Percentiles rank a stretch among this genome's conserved stretches.
phyloP scores from a whole-genome alignment of 176 grass and related monocot species.

The Avena sativa region DNA sequence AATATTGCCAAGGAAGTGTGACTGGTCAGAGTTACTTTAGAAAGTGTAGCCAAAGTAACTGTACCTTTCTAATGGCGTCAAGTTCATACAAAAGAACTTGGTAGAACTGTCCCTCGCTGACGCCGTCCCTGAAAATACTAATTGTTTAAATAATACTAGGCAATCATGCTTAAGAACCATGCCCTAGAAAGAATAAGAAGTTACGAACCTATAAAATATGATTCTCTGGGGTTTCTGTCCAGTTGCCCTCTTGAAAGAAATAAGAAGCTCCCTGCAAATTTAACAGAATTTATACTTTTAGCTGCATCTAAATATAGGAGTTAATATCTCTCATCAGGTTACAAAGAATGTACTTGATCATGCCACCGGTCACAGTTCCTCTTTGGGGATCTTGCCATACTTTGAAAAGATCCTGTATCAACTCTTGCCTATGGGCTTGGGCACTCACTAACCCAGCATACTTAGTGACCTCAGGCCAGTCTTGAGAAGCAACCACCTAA shows the following conservation, averaged over 20 bases:
- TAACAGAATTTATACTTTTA: constrained; percentile 23
- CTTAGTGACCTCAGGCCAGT: constrained; percentile 93
- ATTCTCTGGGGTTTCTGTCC: constrained; percentile 96
- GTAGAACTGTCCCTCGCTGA: constrained; percentile 95
- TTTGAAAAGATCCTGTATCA: constrained; percentile 96
- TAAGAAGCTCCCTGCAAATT: constrained; percentile 79
- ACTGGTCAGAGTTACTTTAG: neutral
- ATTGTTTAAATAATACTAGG: constrained; percentile 1
- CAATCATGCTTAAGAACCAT: neutral
- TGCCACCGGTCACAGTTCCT: constrained; percentile 84
- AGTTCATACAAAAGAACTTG: constrained; percentile 97
- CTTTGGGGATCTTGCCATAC: constrained; percentile 87
- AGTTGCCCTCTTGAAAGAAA: constrained; percentile 89
- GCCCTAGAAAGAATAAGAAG: constrained; percentile 12
- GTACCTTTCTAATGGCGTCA: constrained; percentile 95
- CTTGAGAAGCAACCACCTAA: constrained; percentile 96
- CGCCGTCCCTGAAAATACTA: constrained; percentile 75
- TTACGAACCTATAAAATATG: constrained; percentile 88
- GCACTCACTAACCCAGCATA: constrained; percentile 89
- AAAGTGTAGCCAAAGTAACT: constrained; percentile 3
- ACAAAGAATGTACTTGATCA: constrained; percentile 75
- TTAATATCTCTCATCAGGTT: neutral
- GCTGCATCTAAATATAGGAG: constrained; percentile 8
- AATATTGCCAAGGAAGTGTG: constrained; percentile 14
- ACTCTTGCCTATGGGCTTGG: constrained; percentile 87